Conservation (phyloP, 257 asterid species). For the Przewalskia tangutica region DNA sequence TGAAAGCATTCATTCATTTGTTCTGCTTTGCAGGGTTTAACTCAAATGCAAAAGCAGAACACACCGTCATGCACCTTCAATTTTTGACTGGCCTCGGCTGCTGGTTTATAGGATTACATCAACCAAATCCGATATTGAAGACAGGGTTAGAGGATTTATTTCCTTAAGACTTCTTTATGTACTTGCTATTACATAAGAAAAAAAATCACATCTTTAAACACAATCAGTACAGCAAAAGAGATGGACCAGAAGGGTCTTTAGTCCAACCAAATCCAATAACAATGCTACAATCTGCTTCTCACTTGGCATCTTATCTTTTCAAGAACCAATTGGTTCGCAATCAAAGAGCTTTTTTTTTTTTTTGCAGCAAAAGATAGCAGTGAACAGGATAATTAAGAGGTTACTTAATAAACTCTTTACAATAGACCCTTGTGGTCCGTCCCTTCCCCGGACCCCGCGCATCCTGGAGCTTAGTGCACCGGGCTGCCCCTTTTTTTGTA, state of each 20-base stretch:
- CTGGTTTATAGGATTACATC: background rate
- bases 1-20: background rate
- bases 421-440: background rate
- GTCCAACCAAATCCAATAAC: background rate
- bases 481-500: background rate
- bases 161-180: background rate
- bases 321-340: background rate
- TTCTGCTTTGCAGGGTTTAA: background rate
- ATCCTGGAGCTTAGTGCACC: too few species aligned
- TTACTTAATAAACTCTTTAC: background rate
- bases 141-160: background rate
- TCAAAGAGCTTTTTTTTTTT: background rate
- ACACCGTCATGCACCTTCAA: background rate
- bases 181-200: background rate
- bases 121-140: background rate
- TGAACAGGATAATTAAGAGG: background rate
- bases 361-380: background rate
- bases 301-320: background rate
- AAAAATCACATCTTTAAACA: background rate
- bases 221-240: background rate
- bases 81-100: background rate
- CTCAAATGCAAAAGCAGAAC: background rate
- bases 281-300: background rate
- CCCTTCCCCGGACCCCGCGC: too few species aligned
- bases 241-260: background rate